These are phyloP conservation scores for Psophocarpus tetragonolobus DNA, from an alignment of 306 rosid species.

Conservation along the genomic window DNA sequence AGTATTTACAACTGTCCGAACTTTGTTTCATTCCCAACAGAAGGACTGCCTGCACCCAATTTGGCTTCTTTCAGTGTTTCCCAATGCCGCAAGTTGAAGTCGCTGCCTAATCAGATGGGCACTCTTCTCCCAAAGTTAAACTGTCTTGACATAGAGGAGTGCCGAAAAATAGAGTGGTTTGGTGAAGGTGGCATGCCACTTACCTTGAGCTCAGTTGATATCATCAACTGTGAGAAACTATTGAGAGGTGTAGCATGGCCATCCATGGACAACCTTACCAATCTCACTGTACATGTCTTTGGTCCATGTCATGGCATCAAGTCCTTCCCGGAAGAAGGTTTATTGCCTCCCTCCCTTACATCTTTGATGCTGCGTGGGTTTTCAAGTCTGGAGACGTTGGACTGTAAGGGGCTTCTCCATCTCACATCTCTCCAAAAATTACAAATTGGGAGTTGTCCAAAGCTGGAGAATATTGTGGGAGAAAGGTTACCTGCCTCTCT, in stretches of 20 bases:
- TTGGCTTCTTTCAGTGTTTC: too few species aligned
- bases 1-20: neutral
- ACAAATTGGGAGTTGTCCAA: neutral
- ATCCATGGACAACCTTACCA: neutral
- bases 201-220: neutral
- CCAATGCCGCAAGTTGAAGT: too few species aligned
- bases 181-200: neutral
- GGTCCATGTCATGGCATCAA: neutral
- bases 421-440: neutral
- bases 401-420: neutral
- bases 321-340: neutral
- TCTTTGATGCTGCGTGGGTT: neutral
- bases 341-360: neutral
- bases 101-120: neutral
- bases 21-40: too few species aligned
- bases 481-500: neutral
- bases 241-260: neutral
- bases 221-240: neutral
- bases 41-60: too few species aligned
- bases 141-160: neutral
- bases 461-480: neutral
- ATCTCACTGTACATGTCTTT: neutral
- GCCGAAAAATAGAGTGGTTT: neutral
- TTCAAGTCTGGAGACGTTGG: neutral
- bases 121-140: neutral